These are phyloP conservation scores for Daldinia loculata DNA, from an alignment of 495 filamentous ascomycete genomes.

Conservation along the genomic window DNA sequence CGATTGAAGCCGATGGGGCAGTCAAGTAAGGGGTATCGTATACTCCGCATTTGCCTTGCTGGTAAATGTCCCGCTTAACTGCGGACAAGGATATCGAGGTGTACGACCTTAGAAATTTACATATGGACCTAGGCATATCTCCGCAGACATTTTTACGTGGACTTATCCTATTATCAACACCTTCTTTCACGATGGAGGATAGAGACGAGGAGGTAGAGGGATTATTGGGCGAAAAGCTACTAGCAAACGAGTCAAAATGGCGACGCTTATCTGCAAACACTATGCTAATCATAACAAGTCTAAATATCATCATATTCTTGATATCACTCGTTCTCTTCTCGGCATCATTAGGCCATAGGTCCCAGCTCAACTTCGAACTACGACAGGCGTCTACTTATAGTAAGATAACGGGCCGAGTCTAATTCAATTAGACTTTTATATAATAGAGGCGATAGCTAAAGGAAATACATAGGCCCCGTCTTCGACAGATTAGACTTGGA, in stretches of 20 bases:
- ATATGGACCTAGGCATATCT: not conserved
- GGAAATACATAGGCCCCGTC: constrained; percentile 25
- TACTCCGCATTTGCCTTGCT: not conserved
- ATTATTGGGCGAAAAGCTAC: constrained; percentile 16
- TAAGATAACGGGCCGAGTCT: not conserved
- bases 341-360: not conserved
- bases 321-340: constrained; percentile 29
- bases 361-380: constrained; percentile 20
- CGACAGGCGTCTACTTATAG: constrained; percentile 34
- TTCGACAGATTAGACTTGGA: constrained; percentile 38
- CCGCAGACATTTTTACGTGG: not conserved
- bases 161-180: not conserved
- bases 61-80: not conserved
- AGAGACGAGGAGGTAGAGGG: constrained; percentile 17
- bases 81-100: not conserved
- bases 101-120: not conserved
- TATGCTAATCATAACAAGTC: constrained; percentile 9
- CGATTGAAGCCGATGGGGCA: not conserved
- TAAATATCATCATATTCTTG: constrained; percentile 23
- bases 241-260: not conserved
- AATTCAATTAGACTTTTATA: not conserved
- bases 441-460: not conserved
- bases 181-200: not conserved
- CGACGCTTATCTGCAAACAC: not conserved
- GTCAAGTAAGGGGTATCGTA: not conserved